phyloP scores from a whole-genome alignment of 129 eudicot genomes.

The Helianthus tuberosus region DNA sequence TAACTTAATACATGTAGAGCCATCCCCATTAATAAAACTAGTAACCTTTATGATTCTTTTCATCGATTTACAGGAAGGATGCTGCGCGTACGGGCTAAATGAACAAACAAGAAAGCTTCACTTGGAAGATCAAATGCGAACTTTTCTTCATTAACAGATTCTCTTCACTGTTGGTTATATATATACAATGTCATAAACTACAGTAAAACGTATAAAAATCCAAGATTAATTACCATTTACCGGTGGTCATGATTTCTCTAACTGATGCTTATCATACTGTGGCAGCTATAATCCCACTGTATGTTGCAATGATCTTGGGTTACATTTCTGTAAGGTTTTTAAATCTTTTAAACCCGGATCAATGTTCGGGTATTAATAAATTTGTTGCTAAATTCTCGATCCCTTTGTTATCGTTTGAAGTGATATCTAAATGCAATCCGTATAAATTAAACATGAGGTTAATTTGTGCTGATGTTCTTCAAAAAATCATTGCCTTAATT shows the following conservation, averaged over 20 bases:
- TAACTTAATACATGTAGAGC: neutral
- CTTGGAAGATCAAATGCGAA: constrained; percentile 33
- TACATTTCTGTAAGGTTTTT: constrained; percentile 61
- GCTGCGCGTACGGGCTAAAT: constrained; percentile 18
- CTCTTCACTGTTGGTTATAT: constrained; percentile 29
- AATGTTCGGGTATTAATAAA: constrained; percentile 76
- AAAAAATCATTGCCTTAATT: constrained; percentile 55
- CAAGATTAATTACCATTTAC: neutral
- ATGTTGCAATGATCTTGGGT: constrained; percentile 70
- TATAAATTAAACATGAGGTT: constrained; percentile 72
- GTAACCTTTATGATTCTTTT: constrained; percentile 30
- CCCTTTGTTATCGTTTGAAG: constrained; percentile 70
- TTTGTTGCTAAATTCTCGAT: constrained; percentile 77
- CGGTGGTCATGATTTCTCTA: constrained; percentile 51
- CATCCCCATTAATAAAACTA: constrained; percentile 1
- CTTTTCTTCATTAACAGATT: constrained; percentile 35
- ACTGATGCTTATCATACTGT: constrained; percentile 54
- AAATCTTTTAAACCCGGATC: constrained; percentile 64
- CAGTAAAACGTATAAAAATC: constrained; percentile 13
- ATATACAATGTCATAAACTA: constrained; percentile 15
- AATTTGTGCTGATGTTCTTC: constrained; percentile 67
- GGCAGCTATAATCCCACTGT: constrained; percentile 62
- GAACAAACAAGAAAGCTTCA: constrained; percentile 51
- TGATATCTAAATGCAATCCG: constrained; percentile 64
- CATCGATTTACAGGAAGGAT: constrained; percentile 32